A percentile compares a stretch with the other conserved stretches of the same genome.
These are phyloP conservation scores for Hypoxylon sp. DNA, from an alignment of 2,329 filamentous ascomycete species.

Conservation along the genomic window DNA sequence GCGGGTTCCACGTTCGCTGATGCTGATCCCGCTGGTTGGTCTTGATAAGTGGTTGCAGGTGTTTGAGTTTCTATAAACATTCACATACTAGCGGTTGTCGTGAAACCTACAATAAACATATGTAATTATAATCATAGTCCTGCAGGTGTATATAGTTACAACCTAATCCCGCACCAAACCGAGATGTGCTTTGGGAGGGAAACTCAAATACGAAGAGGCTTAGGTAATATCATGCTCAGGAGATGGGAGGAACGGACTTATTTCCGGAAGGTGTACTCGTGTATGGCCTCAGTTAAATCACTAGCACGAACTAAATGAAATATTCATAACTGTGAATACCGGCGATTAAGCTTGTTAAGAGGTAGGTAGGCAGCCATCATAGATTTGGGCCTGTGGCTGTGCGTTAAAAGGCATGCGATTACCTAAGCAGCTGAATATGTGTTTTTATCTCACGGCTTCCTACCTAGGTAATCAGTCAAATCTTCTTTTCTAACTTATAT, in stretches of 20 bases:
- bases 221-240: too few relatives aligned
- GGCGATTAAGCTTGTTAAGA: too few relatives aligned
- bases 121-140: not conserved
- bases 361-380: not conserved
- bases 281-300: too few relatives aligned
- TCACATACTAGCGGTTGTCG: not conserved
- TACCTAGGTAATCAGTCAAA: too few relatives aligned
- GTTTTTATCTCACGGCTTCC: too few relatives aligned
- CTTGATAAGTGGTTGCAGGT: not conserved
- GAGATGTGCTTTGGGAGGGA: not conserved
- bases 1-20: conserved; percentile 60
- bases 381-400: not conserved
- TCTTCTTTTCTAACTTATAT: too few relatives aligned
- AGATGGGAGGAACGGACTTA: too few relatives aligned
- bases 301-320: too few relatives aligned
- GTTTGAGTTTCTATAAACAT: not conserved
- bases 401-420: not conserved
- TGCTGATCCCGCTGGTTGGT: conserved; percentile 54
- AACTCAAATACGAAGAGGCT: too few relatives aligned
- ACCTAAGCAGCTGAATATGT: not conserved
- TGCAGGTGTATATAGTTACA: not conserved
- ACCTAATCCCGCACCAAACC: not conserved
- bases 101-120: not conserved
- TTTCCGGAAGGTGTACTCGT: too few relatives aligned
- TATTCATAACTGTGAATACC: too few relatives aligned